These are phyloP conservation scores for Phoenix dactylifera DNA, from an alignment of 176 grass and related monocot species.

Conservation along the genomic window DNA sequence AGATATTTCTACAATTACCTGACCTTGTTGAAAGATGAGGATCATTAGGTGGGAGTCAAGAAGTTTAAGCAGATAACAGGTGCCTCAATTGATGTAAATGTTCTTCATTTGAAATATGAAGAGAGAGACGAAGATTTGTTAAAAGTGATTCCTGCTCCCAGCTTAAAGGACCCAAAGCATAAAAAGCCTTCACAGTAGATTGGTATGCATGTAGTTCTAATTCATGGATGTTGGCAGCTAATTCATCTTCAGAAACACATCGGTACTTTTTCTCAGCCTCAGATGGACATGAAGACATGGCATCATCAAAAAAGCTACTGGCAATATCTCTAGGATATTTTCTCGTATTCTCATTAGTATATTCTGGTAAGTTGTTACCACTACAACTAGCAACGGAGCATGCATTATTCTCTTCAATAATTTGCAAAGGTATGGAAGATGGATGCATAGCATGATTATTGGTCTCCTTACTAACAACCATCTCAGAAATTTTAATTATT, in stretches of 20 bases:
- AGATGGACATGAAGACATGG: conserved; percentile 35
- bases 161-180: conserved; percentile 55
- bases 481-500: conserved; percentile 8
- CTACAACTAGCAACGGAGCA: conserved; percentile 79
- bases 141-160: conserved; percentile 79
- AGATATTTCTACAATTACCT: neutral
- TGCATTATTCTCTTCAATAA: conserved; percentile 30
- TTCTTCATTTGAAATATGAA: conserved; percentile 73
- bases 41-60: neutral
- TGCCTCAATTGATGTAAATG: conserved; percentile 53
- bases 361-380: conserved; percentile 16
- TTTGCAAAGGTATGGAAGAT: conserved; percentile 11
- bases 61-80: conserved; percentile 35
- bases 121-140: conserved; percentile 66
- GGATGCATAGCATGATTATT: neutral
- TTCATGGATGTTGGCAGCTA: conserved; percentile 30
- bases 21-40: neutral
- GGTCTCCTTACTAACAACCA: neutral
- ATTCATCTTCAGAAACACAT: neutral
- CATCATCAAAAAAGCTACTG: conserved; percentile 25
- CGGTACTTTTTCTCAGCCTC: conserved; percentile 8
- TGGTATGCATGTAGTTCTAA: conserved; percentile 62
- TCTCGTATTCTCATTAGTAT: neutral
- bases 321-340: neutral
- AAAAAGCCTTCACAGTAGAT: conserved; percentile 49